A percentile compares a stretch with the other conserved stretches of the same genome.
phyloP scores from a whole-genome alignment of 495 filamentous ascomycete genomes.

The Physcia stellaris region DNA sequence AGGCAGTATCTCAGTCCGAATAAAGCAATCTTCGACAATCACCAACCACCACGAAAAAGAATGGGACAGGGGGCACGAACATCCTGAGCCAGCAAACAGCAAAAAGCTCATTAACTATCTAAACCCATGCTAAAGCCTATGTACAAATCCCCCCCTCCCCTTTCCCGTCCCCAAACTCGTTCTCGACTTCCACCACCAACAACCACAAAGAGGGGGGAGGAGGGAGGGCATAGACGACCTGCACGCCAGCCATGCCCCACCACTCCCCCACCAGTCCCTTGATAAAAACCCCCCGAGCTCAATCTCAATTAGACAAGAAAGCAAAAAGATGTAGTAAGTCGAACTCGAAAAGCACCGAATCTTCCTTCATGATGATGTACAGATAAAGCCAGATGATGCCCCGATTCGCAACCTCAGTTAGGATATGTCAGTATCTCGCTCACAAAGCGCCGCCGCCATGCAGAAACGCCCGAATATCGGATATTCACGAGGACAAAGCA shows the following conservation, averaged over 20 bases:
- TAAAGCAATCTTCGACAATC: not conserved
- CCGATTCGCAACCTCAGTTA: no score
- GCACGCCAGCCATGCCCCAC: not conserved
- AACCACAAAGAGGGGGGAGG: not conserved
- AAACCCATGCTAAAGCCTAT: no score
- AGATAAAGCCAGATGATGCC: not conserved
- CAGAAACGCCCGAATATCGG: no score
- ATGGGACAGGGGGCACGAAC: no score
- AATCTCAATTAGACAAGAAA: not conserved
- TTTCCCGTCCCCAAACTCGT: not conserved
- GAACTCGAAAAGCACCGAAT: not conserved
- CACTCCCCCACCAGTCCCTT: not conserved
- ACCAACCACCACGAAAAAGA: not conserved
- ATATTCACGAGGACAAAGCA: no score
- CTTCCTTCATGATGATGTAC: not conserved
- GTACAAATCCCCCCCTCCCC: not conserved
- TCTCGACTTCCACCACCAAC: not conserved
- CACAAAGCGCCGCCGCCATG: no score
- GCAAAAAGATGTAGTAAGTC: not conserved
- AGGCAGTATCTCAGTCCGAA: no score
- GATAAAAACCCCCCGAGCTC: not conserved
- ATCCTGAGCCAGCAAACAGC: no score
- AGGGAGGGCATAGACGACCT: not conserved
- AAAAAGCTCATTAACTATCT: no score
- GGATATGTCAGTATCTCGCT: no score